Conservation (phyloP, 2,329 filamentous ascomycete species). For the Xylariaceae sp. region DNA sequence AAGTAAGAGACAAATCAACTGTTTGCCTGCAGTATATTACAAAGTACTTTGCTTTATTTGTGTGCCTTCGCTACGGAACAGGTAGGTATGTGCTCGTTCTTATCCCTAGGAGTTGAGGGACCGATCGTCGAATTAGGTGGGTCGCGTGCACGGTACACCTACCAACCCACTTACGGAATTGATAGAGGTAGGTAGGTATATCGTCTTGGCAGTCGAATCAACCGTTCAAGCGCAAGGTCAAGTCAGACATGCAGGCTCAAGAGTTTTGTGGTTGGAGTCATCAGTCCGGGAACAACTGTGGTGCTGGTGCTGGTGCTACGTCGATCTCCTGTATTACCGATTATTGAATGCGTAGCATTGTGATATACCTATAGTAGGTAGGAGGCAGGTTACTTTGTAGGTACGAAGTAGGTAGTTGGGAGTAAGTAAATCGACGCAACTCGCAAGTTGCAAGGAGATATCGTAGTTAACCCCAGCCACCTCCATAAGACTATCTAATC, state of each 20-base stretch:
- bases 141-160: background rate
- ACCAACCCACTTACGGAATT: too few species aligned
- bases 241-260: conserved; percentile 10
- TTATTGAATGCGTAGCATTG: background rate
- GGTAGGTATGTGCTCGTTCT: background rate
- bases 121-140: background rate
- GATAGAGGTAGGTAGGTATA: background rate
- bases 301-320: conserved; percentile 10
- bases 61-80: background rate
- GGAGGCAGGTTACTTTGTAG: too few species aligned
- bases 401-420: too few species aligned
- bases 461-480: background rate
- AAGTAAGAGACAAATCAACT: too few species aligned
- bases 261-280: conserved; percentile 3
- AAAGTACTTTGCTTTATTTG: too few species aligned
- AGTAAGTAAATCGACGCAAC: too few species aligned
- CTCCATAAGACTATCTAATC: background rate
- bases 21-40: too few species aligned
- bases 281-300: conserved; percentile 13
- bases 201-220: conserved; percentile 2
- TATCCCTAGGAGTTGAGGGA: background rate
- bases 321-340: background rate
- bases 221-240: background rate
- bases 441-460: too few species aligned
- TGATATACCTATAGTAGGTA: too few species aligned